phyloP scores from a whole-genome alignment of 148 eudicot species.

The Silene latifolia region DNA sequence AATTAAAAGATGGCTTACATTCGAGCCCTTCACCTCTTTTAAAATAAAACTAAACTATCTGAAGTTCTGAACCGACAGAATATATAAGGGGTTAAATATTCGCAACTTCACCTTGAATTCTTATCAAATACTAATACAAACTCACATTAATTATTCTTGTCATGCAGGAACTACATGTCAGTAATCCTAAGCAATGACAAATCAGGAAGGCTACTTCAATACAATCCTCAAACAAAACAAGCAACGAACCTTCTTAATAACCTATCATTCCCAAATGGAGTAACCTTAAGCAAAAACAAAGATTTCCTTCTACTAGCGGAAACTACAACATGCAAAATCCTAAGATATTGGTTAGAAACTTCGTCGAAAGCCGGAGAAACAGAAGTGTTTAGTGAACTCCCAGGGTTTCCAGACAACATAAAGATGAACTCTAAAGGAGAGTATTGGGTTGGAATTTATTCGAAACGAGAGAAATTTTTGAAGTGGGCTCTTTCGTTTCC shows the following conservation, averaged over 20 bases:
- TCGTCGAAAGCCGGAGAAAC: conserved; percentile 30
- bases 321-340: conserved; percentile 48
- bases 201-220: conserved; percentile 66
- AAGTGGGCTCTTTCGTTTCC: conserved; percentile 39
- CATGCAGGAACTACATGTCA: conserved; percentile 49
- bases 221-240: conserved; percentile 44
- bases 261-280: conserved; percentile 78
- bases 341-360: conserved; percentile 43
- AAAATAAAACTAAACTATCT: no score
- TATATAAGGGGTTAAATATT: no score
- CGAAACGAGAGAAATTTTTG: conserved; percentile 35
- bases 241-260: conserved; percentile 38
- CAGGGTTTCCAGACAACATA: conserved; percentile 73
- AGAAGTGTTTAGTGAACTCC: conserved; percentile 43
- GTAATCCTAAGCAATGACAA: conserved; percentile 51
- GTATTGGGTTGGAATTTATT: conserved; percentile 75
- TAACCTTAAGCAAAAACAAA: conserved; percentile 48
- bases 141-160: background rate
- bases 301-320: conserved; percentile 52
- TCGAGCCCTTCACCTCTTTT: no score
- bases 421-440: conserved; percentile 50
- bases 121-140: no score
- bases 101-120: no score
- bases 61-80: no score
- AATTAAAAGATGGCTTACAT: no score